Evolutionary conservation across 371 early-diverging fungal genomes (phyloP), one percentile per base, ranked within the genome.

Genomic region (Chytridium lagenaria): DNA sequence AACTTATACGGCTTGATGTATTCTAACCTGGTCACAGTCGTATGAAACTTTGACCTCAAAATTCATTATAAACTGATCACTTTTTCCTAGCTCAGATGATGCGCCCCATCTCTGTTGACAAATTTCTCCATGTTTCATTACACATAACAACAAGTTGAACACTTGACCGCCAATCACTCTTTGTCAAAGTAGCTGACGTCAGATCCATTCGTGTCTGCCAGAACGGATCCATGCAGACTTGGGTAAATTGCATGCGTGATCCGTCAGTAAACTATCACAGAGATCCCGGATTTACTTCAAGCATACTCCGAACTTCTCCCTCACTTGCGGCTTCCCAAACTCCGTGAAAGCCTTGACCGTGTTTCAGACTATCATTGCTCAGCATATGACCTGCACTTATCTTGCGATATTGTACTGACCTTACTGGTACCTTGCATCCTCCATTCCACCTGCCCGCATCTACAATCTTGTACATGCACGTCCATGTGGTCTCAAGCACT

Each of bases 1-100:
- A 93, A 94, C 84, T 98, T 98, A 87, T 91, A 97, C 1, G 98
- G 99, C 81, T 98, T 98, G 82, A 98, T 95, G 7, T 95, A 81
- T 97, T 98, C 77, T 98, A 5, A 98, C 98, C 82, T 96, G 97
- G 75, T 98, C 98, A 15, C 92, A 1, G 85, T 75, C 0, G 92
- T 84, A 63, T 92, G 88, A 79, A 93, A 94, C 68, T 96, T 94
- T 64, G 85, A 84, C 39, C 94, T 89, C 74, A 98, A 70, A 50
- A 97, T 91, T 92, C 93, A 68, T 90, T 88, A 7, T 91, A 75
- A 95, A 93, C 57, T 89, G 87, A 93, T 83, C 67, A 98, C 89
- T 31, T 92, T 15, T 87, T 83, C n/a, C 92, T 87, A 0, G 95
- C 92, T 90, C 92, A 0, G 91, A 77, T 98, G 99, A 78, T 92